These are phyloP conservation scores for Leccinum truebloodii DNA, from an alignment of 768 basidiomycete genomes.

Conservation along the genomic window DNA sequence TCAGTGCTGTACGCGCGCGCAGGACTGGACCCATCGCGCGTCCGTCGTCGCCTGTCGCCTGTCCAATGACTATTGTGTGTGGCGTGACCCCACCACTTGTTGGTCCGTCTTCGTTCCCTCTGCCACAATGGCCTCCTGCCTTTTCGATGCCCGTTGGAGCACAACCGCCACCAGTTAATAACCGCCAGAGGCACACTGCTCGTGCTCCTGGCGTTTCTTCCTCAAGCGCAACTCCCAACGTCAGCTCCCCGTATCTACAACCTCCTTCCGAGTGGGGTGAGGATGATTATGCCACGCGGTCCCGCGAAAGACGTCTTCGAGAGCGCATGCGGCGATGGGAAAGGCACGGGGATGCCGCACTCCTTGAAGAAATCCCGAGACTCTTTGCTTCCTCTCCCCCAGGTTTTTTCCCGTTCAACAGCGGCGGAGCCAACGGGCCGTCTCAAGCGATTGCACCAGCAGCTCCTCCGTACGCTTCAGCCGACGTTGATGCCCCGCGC, in stretches of 20 bases:
- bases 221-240: conserved; percentile 37
- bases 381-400: conserved; percentile 39
- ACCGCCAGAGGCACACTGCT: conserved; percentile 18
- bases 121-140: conserved; percentile 11
- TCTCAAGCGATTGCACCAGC: conserved; percentile 26
- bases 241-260: conserved; percentile 1
- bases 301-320: conserved; percentile 70
- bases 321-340: conserved; percentile 78
- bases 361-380: conserved; percentile 66
- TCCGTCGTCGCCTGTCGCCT: conserved; percentile 57
- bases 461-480: conserved; percentile 33
- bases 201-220: conserved; percentile 29
- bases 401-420: conserved; percentile 8
- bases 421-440: background rate
- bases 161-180: conserved; percentile 13
- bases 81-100: conserved; percentile 82
- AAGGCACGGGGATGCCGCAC: conserved; percentile 49
- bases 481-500: conserved; percentile 27
- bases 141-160: conserved; percentile 13
- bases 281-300: conserved; percentile 61
- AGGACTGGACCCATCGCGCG: conserved; percentile 64
- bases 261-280: conserved; percentile 57
- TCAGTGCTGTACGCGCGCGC: conserved; percentile 75
- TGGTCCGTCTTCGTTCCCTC: conserved; percentile 37
- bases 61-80: conserved; percentile 83